These are phyloP conservation scores for Diaporthe caulivora DNA, from an alignment of 2,329 filamentous ascomycete genomes.

Conservation along the genomic window DNA sequence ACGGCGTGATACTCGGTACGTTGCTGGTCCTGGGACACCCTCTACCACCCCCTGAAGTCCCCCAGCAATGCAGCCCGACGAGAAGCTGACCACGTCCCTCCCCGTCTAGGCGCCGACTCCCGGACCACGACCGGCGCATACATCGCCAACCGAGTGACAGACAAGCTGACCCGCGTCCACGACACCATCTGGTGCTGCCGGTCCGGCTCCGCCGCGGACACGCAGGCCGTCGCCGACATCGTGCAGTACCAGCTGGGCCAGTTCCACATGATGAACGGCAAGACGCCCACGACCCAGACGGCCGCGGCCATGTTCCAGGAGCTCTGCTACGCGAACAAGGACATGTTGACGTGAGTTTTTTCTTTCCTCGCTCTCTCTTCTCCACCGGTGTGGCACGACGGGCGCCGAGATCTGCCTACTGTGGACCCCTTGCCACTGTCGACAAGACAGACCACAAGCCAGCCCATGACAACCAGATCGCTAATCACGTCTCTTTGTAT, in stretches of 20 bases:
- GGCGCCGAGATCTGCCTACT: not conserved
- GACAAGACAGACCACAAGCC: too few relatives aligned
- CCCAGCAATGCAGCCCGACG: too few relatives aligned
- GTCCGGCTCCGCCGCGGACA: constrained; percentile 96
- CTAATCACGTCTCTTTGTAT: constrained; percentile 1
- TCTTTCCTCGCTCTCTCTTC: too few relatives aligned
- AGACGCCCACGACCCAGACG: constrained; percentile 92
- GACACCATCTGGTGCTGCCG: constrained; percentile 99
- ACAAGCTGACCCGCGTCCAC: constrained; percentile 98
- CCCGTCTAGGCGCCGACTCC: constrained; percentile 82
- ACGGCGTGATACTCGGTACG: constrained; percentile 91
- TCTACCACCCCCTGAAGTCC: too few relatives aligned
- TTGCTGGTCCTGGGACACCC: too few relatives aligned
- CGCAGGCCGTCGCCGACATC: constrained; percentile 97
- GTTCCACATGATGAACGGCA: constrained; percentile 91
- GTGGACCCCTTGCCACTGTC: not conserved
- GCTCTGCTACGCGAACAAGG: constrained; percentile 98
- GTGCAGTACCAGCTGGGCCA: constrained; percentile 96
- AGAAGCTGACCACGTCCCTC: not conserved
- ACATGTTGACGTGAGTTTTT: constrained; percentile 85
- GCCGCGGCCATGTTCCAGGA: constrained; percentile 98
- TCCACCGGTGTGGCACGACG: too few relatives aligned
- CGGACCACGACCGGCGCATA: constrained; percentile 97
- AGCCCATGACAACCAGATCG: too few relatives aligned
- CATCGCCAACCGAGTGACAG: constrained; percentile 98